Evolutionary conservation across 306 rosid genomes (phyloP).

Genomic region (Quercus parvula): DNA sequence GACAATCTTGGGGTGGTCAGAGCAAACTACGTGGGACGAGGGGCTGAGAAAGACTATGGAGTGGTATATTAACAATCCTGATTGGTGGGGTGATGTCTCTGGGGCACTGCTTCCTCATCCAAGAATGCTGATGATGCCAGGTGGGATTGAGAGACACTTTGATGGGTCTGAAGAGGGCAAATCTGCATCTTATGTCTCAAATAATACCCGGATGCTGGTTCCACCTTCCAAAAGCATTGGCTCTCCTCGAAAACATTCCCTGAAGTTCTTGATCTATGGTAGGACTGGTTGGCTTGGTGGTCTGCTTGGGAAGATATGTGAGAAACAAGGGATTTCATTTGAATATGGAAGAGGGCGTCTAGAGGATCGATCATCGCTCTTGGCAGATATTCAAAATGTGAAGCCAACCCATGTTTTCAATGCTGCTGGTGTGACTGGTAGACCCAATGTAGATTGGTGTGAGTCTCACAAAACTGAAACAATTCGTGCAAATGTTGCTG

Average conservation of each 20-base stretch:
- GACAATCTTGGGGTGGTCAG: slow-evolving; percentile 79
- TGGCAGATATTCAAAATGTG: slow-evolving; percentile 64
- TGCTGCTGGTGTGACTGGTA: slow-evolving; percentile 86
- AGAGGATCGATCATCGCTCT: slow-evolving; percentile 68
- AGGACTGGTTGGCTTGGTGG: slow-evolving; percentile 93
- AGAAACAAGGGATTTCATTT: slow-evolving; percentile 69
- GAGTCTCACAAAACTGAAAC: slow-evolving; percentile 77
- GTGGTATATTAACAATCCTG: slow-evolving; percentile 77
- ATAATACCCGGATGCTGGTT: slow-evolving; percentile 70
- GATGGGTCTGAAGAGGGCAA: slow-evolving; percentile 65
- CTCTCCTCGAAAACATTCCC: slow-evolving; percentile 45
- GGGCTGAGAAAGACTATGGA: slow-evolving; percentile 91
- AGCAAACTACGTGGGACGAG: slow-evolving; percentile 77
- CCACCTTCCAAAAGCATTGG: slow-evolving; percentile 51
- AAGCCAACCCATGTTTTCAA: slow-evolving; percentile 83
- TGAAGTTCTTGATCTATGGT: slow-evolving; percentile 78
- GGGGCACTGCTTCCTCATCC: slow-evolving; percentile 97
- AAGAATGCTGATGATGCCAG: slow-evolving; percentile 89
- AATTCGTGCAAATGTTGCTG: slow-evolving; percentile 71
- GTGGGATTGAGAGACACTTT: slow-evolving; percentile 67
- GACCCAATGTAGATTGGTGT: slow-evolving; percentile 93
- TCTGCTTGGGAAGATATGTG: slow-evolving; percentile 71
- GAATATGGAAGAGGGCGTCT: slow-evolving; percentile 87
- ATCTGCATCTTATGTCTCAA: slow-evolving; percentile 40
- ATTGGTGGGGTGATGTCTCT: slow-evolving; percentile 96